phyloP scores from a whole-genome alignment of 345 rosid genomes.

The Citrus glauca region DNA sequence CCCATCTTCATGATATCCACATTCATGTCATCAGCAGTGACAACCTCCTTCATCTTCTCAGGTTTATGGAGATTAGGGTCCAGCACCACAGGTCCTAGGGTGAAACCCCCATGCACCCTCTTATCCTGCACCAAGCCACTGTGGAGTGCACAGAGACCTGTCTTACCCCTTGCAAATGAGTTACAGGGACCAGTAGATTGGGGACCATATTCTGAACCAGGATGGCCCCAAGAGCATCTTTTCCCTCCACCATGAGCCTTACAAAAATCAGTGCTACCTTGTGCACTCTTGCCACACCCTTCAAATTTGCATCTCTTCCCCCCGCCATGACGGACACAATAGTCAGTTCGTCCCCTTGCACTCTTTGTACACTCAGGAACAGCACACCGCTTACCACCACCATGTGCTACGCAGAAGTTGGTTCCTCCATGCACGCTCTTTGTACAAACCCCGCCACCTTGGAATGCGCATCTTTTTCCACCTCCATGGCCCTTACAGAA shows the following conservation, averaged over 20 bases:
- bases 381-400: constrained; percentile 96
- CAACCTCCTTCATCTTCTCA: constrained; percentile 53
- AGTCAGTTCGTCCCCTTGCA: constrained; percentile 94
- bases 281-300: constrained; percentile 96
- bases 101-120: constrained; percentile 81
- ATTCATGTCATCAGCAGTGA: constrained; percentile 50
- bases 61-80: constrained; percentile 39
- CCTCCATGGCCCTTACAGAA: constrained; percentile 99
- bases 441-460: constrained; percentile 70
- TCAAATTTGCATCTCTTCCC: constrained; percentile 89
- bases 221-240: constrained; percentile 92
- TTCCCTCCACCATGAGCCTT: constrained; percentile 99
- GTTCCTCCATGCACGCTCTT: constrained; percentile 99
- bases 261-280: constrained; percentile 95
- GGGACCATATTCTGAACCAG: constrained; percentile 60
- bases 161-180: constrained; percentile 86
- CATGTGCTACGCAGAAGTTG: constrained; percentile 95
- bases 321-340: constrained; percentile 96
- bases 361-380: constrained; percentile 86
- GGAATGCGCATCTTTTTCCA: constrained; percentile 88
- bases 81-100: constrained; percentile 50
- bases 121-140: constrained; percentile 73
- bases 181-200: constrained; percentile 63
- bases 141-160: constrained; percentile 86
- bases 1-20: constrained; percentile 40